Percentiles rank a stretch among this genome's conserved stretches.
Conservation (phyloP, 116 monocot species). For the Trichopus zeylanicus region DNA sequence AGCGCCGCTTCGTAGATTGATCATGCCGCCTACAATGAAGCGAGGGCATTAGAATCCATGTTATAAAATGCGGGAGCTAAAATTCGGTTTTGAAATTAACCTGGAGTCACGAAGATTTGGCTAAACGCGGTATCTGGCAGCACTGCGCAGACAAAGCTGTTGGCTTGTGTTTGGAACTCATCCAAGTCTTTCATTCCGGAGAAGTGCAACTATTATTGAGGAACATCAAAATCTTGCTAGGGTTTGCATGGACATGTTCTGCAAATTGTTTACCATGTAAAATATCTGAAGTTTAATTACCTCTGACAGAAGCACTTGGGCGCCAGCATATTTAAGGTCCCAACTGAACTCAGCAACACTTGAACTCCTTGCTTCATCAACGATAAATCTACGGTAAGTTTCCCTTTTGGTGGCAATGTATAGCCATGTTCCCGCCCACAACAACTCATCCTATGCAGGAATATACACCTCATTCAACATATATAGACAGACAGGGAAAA, state of each 20-base stretch:
- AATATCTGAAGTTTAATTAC: constrained; percentile 13
- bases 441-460: constrained; percentile 53
- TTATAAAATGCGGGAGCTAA: background rate
- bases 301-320: constrained; percentile 60
- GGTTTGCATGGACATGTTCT: background rate
- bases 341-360: constrained; percentile 88
- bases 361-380: constrained; percentile 53
- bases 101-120: constrained; percentile 62
- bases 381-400: constrained; percentile 35
- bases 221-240: background rate
- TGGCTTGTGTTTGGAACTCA: constrained; percentile 68
- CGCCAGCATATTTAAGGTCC: constrained; percentile 90
- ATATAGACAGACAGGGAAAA: too few relatives aligned
- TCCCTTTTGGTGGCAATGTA: constrained; percentile 44
- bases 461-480: background rate
- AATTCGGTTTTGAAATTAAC: constrained; percentile 10
- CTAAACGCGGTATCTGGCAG: constrained; percentile 70
- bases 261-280: too few relatives aligned
- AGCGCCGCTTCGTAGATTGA: constrained; percentile 81
- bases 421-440: constrained; percentile 83
- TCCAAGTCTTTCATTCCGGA: constrained; percentile 29
- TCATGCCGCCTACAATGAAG: constrained; percentile 48
- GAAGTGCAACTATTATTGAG: constrained; percentile 35
- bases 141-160: constrained; percentile 73
- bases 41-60: background rate